Evolutionary conservation across 2,329 filamentous ascomycete genomes (phyloP), one percentile per base, ranked within the genome.

Genomic region (Penicillium glabrum): DNA sequence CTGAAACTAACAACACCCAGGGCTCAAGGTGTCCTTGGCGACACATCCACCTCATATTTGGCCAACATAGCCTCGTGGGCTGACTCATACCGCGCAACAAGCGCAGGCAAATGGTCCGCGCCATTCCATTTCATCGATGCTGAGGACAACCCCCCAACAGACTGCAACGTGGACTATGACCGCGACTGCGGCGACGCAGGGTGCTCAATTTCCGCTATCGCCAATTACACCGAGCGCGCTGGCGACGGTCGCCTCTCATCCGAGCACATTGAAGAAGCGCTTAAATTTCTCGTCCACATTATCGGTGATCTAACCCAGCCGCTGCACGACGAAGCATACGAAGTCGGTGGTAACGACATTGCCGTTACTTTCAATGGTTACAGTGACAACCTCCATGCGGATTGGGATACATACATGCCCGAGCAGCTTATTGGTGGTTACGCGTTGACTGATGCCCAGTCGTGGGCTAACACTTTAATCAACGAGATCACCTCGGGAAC

Each of bases 271-370:
- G 73, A 75, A 56, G 75, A 78, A 48, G 80, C 80, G 0, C 65
- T 84, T 21, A 75, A 77, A 55, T 83, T 80, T 70, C 68, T 84
- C 52, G 71, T 84, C 23, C 81, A 75, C 59, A 51, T 69, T 65
- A 75, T 95, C 11, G 84, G 90, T 55, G 91, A 96, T 69, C 84
- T 90, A 26, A 85, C 85, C 58, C 91, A 92, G 68, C 89, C 89
- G 0, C 77, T 96, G 48, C 83, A 85, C 63, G 79, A 80, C 13
- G 82, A 85, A 72, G 80, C 87, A 54, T 82, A 87, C 7, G 79
- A 80, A 2, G 75, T 80, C 23, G 89, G 89, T 53, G 89, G 89
- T 0, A 92, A 91, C 63, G 81, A 82, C 11, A 88, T 91, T 63
- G 71, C 79, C 14, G 88, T 91, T 1, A 77, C 75, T 16, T 91